Conservation (phyloP, 1,284 basidiomycete genomes). For the Fomitopsis schrenkii region DNA sequence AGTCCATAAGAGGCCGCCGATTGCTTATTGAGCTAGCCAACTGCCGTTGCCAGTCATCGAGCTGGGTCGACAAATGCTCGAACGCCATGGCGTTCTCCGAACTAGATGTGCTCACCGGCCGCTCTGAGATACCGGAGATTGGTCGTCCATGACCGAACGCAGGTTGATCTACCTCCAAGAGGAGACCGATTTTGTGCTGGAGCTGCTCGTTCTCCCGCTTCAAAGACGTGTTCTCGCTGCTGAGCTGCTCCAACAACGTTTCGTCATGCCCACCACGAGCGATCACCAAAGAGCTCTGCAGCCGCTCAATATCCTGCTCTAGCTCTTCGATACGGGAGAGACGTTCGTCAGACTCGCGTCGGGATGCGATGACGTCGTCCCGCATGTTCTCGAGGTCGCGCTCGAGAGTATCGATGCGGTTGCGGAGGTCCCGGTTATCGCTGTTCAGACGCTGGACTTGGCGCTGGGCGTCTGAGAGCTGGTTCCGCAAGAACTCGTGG, state of each 20-base stretch:
- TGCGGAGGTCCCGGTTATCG: slow-evolving; percentile 75
- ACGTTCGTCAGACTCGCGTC: slow-evolving; percentile 74
- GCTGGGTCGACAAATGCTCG: slow-evolving; percentile 69
- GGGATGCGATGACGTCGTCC: slow-evolving; percentile 68
- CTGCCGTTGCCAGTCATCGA: slow-evolving; percentile 82
- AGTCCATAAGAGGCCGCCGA: slow-evolving; percentile 66
- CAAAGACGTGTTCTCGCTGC: slow-evolving; percentile 71
- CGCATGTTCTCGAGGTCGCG: slow-evolving; percentile 70
- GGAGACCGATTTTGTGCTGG: slow-evolving; percentile 79
- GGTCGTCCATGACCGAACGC: slow-evolving; percentile 59
- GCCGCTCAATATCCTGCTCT: slow-evolving; percentile 74
- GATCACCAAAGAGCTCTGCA: slow-evolving; percentile 72
- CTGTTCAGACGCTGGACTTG: slow-evolving; percentile 63
- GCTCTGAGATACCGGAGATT: slow-evolving; percentile 58
- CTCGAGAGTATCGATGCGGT: slow-evolving; percentile 72
- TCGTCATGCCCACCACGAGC: slow-evolving; percentile 73
- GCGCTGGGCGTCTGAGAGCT: slow-evolving; percentile 69
- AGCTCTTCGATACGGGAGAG: slow-evolving; percentile 74
- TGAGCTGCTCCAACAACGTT: slow-evolving; percentile 69
- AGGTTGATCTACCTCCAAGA: slow-evolving; percentile 81
- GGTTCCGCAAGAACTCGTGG: slow-evolving; percentile 59
- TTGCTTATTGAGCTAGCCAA: slow-evolving; percentile 71
- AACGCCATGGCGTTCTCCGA: slow-evolving; percentile 76
- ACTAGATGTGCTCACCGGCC: slow-evolving; percentile 70
- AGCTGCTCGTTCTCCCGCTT: slow-evolving; percentile 82